phyloP scores from a whole-genome alignment of 768 basidiomycete genomes.

The Auriscalpium orientale region DNA sequence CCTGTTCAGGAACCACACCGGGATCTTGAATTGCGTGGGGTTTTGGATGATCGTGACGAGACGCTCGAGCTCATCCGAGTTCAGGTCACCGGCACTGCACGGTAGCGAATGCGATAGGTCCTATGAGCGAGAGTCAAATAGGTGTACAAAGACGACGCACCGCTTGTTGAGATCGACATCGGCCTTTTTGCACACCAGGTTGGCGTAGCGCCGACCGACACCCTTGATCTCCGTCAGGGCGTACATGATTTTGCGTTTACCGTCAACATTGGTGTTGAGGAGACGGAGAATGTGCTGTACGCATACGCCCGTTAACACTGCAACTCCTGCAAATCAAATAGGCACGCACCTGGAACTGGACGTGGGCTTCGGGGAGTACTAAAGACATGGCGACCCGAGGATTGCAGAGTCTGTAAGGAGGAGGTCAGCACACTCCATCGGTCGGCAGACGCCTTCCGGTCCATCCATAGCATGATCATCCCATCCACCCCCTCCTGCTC shows the following conservation, averaged over 20 bases:
- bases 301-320: not conserved
- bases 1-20: constrained; percentile 98
- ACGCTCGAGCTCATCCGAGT: constrained; percentile 98
- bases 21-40: constrained; percentile 99
- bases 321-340: not conserved
- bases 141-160: constrained; percentile 37
- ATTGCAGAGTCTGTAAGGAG: not conserved
- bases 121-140: not conserved
- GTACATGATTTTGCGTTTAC: constrained; percentile 99
- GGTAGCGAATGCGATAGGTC: not conserved
- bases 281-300: constrained; percentile 96
- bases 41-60: constrained; percentile 99
- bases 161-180: constrained; percentile 98
- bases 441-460: not conserved
- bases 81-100: constrained; percentile 93
- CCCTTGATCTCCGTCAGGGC: constrained; percentile 99
- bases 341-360: constrained; percentile 80
- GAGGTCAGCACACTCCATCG: not conserved
- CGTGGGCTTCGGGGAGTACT: constrained; percentile 90
- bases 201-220: constrained; percentile 97
- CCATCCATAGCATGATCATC: constrained; percentile 8
- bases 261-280: constrained; percentile 99
- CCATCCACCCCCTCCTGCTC: constrained; percentile 10
- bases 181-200: constrained; percentile 99
- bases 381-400: constrained; percentile 69